These are phyloP conservation scores for Daldinia sp. DNA, from an alignment of 2,329 filamentous ascomycete genomes.

Conservation along the genomic window DNA sequence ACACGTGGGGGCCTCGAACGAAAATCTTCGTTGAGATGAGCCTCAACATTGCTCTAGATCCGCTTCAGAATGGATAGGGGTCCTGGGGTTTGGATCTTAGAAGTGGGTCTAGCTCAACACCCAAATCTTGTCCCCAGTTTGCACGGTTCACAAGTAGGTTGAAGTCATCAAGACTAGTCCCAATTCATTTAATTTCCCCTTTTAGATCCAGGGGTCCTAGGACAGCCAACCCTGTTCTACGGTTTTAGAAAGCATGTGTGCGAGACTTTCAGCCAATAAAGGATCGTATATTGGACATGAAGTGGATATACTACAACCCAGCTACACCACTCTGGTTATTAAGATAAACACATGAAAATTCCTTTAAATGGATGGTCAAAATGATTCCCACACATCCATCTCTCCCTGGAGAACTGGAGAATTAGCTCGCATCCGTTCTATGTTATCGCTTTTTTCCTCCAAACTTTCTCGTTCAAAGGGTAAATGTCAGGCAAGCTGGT, in stretches of 20 bases:
- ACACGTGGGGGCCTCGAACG: slow-evolving; percentile 32
- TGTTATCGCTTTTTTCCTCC: background rate
- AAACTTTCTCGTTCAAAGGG: background rate
- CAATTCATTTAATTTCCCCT: slow-evolving; percentile 21
- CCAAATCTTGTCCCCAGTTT: slow-evolving; percentile 1
- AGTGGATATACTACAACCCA: slow-evolving; percentile 13
- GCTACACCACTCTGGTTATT: slow-evolving; percentile 21
- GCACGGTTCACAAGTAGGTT: slow-evolving; percentile 27
- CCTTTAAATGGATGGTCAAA: background rate
- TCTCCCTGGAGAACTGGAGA: background rate
- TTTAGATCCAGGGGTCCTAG: slow-evolving; percentile 23
- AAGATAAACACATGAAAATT: slow-evolving; percentile 12
- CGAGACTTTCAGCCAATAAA: slow-evolving; percentile 14
- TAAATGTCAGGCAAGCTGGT: background rate
- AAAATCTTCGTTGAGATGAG: slow-evolving; percentile 35
- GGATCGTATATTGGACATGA: background rate
- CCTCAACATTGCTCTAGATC: slow-evolving; percentile 29
- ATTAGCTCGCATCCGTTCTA: background rate
- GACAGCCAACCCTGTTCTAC: slow-evolving; percentile 25
- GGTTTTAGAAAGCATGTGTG: slow-evolving; percentile 5
- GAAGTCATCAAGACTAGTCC: slow-evolving; percentile 12
- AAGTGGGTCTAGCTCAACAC: slow-evolving; percentile 19
- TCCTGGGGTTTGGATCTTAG: slow-evolving; percentile 33
- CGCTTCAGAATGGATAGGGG: slow-evolving; percentile 19
- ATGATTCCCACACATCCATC: background rate